Evolutionary conservation across 805 yeast genomes (phyloP), one percentile per base, ranked within the genome.

Genomic region (Metschnikowia lunata): DNA sequence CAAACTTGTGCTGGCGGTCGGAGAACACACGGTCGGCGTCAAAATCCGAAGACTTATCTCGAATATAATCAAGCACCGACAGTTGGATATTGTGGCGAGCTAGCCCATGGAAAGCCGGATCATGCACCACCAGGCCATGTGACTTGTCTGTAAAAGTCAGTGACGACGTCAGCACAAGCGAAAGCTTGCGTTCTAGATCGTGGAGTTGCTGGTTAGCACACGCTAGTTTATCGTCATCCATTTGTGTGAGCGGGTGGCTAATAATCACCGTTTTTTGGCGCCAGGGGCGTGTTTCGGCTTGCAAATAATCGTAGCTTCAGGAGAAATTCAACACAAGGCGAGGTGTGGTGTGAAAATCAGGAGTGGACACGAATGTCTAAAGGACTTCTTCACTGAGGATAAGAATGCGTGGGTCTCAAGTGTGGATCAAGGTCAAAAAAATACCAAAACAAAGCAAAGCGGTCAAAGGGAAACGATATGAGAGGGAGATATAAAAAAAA

Each of bases 21-120:
- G 64, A 56, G 44, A 56, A 70, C 36, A 69, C 56, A n/a, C 62
- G 68, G 51, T 66, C 64, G 26, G 74, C 59, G 43, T 63, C 57
- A 34, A 64, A 62, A 29, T 52, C 52, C 29, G 56, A 48, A 29
- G 49, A 47, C 44, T 58, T 58, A 40, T 52, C 52, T 27, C 59
- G 59, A 35, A 70, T 65, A 43, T 67, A 68, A 48, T 51, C 64
- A 27, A 71, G 55, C 27, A 71, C 74, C 28, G 57, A 53, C 44
- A 64, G 60, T 45, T 61, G 64, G 35, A 67, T 53, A 34, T 52
- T 61, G 37, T 58, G 60, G 30, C 60, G 59, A 14, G 62, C 66
- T 26, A 57, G 46, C 30, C 58, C 52, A 30, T 53, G 36, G 50
- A 53, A 38, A 46, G 58, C 38, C 31, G 57, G 51, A 43, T 50